Base-by-base conservation (phyloP, 2,329 filamentous ascomycete species). In the Penicillium sp. region DNA sequence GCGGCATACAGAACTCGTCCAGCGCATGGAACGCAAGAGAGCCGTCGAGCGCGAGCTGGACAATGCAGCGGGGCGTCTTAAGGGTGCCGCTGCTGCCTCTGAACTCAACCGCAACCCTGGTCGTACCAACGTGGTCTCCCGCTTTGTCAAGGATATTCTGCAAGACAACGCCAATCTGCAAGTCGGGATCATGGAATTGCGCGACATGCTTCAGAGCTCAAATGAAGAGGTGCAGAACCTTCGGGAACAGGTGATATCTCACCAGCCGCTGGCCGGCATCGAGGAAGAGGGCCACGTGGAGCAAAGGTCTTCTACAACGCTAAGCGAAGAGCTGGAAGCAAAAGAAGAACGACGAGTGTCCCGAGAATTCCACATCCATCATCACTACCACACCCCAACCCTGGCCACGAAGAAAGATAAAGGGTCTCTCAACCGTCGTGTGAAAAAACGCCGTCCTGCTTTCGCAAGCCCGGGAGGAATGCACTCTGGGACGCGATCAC, bases 91-190 rank as follows among this genome's bases (percentile, higher is more conserved):
- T 3, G 90, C 88, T 0, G 81, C 82, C 27, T 87, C 85, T 61
- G 84, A 85, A 2, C 75, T 89, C 38, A 81, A 80, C 3, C 80
- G 81, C 3, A 80, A 82, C 29, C 82, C 83, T 61, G 78, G 77
- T 52, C 81, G 83, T 9, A 84, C 80, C 57, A 86, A 79, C 54
- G 90, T 96, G 35, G 90, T 97, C n/a, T 92, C 90, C 18, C 90
- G 95, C 68, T 97, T 99, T 64, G 94, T 99, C 52, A 91, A 92
- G 62, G 94, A 97, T 70, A 89, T 99, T 52, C 79, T 99, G 16
- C 88, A 96, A 66, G 94, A 99, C 71, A 99, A 99, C 68, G 91
- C 92, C 9, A 96, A 91, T 63, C 78, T 99, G 41, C 94, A 99
- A 71, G 82, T 94, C 59, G 91, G 91, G 14, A 95, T 97, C 56